Base-by-base conservation (phyloP, 495 filamentous ascomycete species). In the Halenospora varia region DNA sequence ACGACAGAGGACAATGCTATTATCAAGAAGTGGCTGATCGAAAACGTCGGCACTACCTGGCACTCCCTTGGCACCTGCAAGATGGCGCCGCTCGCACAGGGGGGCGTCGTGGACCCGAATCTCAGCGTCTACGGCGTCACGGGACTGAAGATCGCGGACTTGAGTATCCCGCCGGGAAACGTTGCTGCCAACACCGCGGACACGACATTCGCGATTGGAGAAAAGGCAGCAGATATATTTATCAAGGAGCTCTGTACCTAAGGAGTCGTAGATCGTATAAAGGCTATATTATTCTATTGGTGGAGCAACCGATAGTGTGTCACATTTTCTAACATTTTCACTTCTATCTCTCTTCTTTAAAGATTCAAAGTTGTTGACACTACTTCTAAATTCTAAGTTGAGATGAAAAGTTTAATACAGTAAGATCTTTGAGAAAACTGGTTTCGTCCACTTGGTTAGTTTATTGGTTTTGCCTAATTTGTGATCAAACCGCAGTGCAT, bases 111-210 rank as follows among this genome's bases (percentile, higher is more conserved):
- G 0, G 82, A 79, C 59, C 72, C 76, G 18, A 68, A 73, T 40
- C 61, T 83, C 17, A 74, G 75, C 46, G 78, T 84, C 0, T 73
- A 83, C 35, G 82, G 77, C 1, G 72, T 77, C 0, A 62, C 56
- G 19, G 65, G 69, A 1, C 55, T 83, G 42, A 61, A 80, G 52
- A 70, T 82, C 0, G 75, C 78, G 0, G 80, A 83, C 60, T 79
- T 79, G 0, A 81, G 69, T 22, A 72, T 84, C 25, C 66, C 67
- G 15, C 80, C 82, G 1, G 67, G 70, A 55, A 85, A 85, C 60
- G 76, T 86, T 0, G 79, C 55, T 15, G 76, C 77, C 9, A 86
- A 86, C 57, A 84, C 81, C 2, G 73, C 73, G 48, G 83, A 81
- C 55, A 81, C 76, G 3, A 82, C 81, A 0, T 63, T 85, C 54